Base-by-base conservation (phyloP, 106 monocot species). In the Narthecium ossifragum region DNA sequence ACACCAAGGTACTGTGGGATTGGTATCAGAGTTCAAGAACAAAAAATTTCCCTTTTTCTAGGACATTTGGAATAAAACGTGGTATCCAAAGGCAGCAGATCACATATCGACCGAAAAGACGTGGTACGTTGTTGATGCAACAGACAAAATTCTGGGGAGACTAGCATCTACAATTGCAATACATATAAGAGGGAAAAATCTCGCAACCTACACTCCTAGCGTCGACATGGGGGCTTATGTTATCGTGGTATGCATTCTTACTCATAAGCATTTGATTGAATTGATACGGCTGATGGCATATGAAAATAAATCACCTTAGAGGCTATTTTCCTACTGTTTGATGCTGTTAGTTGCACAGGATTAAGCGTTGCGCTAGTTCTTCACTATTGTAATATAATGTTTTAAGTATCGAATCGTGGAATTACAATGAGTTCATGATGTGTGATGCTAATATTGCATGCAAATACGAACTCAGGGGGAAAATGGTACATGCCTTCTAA, bases 151-250 rank as follows among this genome's bases (percentile, higher is more conserved):
- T 56, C 83, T 92, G 37, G 86, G 86, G 4, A 67, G 92, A 34
- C 21, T 92, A n/a, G 83, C 92, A n/a, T 92, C 83, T 5, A 76
- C 92, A 3, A 79, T 92, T 34, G 92, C 92, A n/a, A 69, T 86
- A 45, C 82, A 92, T 59, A 83, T 92, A 10, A 79, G 92, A 58
- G 92, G 92, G 51, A 92, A 92, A 72, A 86, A 92, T 62, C 80
- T 80, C 14, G 79, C 71, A 26, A 92, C 85, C 1, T 93, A 80
- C 49, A 93, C 89, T 28, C 89, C 93, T 18, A 85, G 85, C 53
- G 93, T 93, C 26, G 93, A 93, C 72, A 93, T 93, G 89, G 93
- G 93, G 2, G 93, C 93, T n/a, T 93, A 65, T 68, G 88, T 89
- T 55, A 60, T 93, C 59, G 93, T 93, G 85, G 93, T 93, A 84